A percentile compares a stretch with the other conserved stretches of the same genome.
phyloP scores from a whole-genome alignment of 345 rosid genomes.

The Rhodomyrtus tomentosa region DNA sequence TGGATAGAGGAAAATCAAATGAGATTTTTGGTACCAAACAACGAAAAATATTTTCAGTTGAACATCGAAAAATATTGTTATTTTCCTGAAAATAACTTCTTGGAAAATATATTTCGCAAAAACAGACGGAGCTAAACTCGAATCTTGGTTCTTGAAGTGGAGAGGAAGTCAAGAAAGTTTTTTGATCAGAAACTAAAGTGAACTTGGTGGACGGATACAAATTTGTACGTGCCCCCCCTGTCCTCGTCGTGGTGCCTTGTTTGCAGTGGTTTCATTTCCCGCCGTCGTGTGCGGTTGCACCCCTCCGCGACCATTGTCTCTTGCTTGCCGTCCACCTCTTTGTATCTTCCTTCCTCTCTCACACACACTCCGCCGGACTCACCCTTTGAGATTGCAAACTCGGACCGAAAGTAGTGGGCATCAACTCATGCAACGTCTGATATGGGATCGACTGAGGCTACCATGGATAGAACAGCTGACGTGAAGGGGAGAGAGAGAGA shows the following conservation, averaged over 20 bases:
- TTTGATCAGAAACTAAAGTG: neutral
- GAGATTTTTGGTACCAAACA: no score
- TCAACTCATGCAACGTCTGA: neutral
- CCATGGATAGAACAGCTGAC: no score
- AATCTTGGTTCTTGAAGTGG: neutral
- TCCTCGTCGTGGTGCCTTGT: neutral
- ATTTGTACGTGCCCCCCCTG: neutral
- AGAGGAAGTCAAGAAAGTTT: neutral
- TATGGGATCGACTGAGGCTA: neutral
- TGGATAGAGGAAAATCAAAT: no score
- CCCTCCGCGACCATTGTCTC: neutral
- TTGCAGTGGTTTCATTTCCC: neutral
- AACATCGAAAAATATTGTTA: no score
- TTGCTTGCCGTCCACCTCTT: neutral
- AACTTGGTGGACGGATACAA: neutral
- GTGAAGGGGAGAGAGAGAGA: no score
- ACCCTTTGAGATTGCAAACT: neutral
- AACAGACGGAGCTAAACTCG: neutral
- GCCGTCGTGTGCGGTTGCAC: neutral
- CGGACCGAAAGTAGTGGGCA: neutral
- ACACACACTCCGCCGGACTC: neutral
- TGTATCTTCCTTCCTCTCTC: neutral
- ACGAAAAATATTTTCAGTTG: no score
- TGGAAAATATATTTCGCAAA: no score
- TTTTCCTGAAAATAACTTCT: no score